Conservation (phyloP, 345 rosid genomes). For the Rhodamnia argentea region DNA sequence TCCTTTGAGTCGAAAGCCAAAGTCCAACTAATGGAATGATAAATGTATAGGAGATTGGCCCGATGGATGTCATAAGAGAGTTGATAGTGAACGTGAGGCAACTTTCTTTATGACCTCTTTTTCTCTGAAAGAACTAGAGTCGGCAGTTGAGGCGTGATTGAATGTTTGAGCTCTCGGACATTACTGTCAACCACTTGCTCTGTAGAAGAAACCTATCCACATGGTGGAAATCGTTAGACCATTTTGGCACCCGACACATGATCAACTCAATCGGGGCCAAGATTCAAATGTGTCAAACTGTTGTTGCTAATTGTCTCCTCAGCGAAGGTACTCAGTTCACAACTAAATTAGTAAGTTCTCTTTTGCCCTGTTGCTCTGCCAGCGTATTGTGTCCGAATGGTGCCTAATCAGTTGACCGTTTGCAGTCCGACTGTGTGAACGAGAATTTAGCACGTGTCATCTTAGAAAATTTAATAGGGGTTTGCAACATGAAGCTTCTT, state of each 20-base stretch:
- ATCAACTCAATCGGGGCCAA: neutral
- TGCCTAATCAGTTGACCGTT: neutral
- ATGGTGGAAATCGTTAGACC: neutral
- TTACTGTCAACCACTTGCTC: neutral
- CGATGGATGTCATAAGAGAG: neutral
- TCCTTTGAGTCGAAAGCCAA: neutral
- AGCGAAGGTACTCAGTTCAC: neutral
- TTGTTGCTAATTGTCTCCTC: neutral
- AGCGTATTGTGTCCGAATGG: neutral
- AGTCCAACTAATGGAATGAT: neutral
- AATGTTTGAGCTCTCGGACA: neutral
- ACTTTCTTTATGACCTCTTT: neutral
- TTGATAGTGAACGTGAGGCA: neutral
- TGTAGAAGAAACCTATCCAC: neutral
- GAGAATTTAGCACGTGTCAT: neutral
- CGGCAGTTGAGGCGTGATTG: neutral
- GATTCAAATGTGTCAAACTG: neutral
- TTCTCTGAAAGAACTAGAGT: neutral
- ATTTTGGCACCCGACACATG: neutral
- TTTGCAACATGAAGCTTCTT: neutral
- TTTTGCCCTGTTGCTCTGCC: neutral
- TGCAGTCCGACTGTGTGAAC: neutral
- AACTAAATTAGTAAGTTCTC: neutral
- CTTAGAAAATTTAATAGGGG: neutral
- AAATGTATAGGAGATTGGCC: neutral